Conservation (phyloP, 768 basidiomycete genomes). For the Boletus patriciae region DNA sequence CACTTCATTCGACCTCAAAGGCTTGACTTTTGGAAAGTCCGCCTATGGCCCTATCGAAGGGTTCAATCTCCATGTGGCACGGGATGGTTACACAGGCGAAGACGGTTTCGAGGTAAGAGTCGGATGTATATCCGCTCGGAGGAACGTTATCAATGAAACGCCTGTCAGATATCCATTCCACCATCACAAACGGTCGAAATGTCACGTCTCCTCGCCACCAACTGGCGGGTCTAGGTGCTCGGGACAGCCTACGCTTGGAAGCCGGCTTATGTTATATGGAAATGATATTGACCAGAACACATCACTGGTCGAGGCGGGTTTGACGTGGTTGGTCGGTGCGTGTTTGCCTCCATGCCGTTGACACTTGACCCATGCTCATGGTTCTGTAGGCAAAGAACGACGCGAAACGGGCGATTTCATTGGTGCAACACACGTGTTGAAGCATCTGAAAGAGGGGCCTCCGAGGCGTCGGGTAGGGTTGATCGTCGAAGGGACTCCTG, state of each 20-base stretch:
- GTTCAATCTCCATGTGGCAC: constrained; percentile 72
- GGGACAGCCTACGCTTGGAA: constrained; percentile 92
- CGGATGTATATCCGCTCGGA: background rate
- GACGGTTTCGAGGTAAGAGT: constrained; percentile 87
- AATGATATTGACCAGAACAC: constrained; percentile 88
- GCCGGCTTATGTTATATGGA: constrained; percentile 95
- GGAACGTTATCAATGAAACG: background rate
- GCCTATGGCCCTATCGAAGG: constrained; percentile 74
- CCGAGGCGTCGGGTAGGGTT: constrained; percentile 78
- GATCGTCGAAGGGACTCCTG: constrained; percentile 80
- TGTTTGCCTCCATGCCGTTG: constrained; percentile 1
- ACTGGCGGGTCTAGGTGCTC: constrained; percentile 86
- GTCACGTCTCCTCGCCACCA: constrained; percentile 62
- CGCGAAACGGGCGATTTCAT: constrained; percentile 72
- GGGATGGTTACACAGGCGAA: constrained; percentile 97
- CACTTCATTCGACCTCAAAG: constrained; percentile 70
- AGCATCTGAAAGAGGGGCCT: constrained; percentile 80
- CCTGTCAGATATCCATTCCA: constrained; percentile 69
- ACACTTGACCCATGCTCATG: background rate
- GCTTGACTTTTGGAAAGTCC: constrained; percentile 82
- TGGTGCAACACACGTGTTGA: constrained; percentile 69
- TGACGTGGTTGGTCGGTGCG: constrained; percentile 91
- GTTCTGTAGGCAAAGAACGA: constrained; percentile 71
- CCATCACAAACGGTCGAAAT: too few species aligned
- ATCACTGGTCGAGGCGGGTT: constrained; percentile 85